Conservation (phyloP, 2,329 filamentous ascomycete genomes). For the Rhexocercosporidium sp. region DNA sequence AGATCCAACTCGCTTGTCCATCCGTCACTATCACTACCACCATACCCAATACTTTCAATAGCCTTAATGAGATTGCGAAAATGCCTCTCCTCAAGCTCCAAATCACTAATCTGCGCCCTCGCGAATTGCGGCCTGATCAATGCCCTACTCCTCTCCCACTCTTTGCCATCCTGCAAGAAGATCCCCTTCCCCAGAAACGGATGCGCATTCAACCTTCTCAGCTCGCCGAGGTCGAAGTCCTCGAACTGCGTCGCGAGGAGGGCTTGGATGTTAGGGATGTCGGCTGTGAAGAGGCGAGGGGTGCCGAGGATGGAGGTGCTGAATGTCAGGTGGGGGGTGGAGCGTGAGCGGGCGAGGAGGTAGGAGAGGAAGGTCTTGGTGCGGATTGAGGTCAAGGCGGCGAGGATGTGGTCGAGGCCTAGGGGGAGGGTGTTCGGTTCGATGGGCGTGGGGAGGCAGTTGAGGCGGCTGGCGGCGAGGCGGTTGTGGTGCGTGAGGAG, state of each 20-base stretch:
- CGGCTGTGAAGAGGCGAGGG: conserved; percentile 21
- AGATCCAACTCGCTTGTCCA: conserved; percentile 3
- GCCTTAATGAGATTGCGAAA: not conserved
- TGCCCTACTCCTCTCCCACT: conserved; percentile 6
- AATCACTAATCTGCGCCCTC: conserved; percentile 4
- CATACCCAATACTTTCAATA: not conserved
- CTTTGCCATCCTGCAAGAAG: conserved; percentile 4
- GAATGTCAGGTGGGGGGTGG: conserved; percentile 1
- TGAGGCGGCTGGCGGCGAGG: not conserved
- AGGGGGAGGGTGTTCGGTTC: conserved; percentile 2
- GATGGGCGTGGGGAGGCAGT: not conserved
- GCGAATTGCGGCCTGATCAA: conserved; percentile 10
- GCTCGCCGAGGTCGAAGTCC: conserved; percentile 23
- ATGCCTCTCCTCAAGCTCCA: conserved; percentile 4
- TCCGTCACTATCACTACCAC: not conserved
- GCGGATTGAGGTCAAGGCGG: not conserved
- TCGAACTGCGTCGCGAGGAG: conserved; percentile 31
- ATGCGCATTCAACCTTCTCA: not conserved
- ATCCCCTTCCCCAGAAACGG: conserved; percentile 3
- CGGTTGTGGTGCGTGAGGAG: not conserved
- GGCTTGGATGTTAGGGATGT: conserved; percentile 32
- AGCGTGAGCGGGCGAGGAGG: not conserved
- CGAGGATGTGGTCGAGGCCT: conserved; percentile 4
- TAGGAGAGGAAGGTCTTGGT: conserved; percentile 2
- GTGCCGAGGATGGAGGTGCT: conserved; percentile 1